Percentiles rank a stretch among this genome's conserved stretches.
Evolutionary conservation across 2,329 filamentous ascomycete genomes (phyloP).

Genomic region (Kalaharituber pfeilii): DNA sequence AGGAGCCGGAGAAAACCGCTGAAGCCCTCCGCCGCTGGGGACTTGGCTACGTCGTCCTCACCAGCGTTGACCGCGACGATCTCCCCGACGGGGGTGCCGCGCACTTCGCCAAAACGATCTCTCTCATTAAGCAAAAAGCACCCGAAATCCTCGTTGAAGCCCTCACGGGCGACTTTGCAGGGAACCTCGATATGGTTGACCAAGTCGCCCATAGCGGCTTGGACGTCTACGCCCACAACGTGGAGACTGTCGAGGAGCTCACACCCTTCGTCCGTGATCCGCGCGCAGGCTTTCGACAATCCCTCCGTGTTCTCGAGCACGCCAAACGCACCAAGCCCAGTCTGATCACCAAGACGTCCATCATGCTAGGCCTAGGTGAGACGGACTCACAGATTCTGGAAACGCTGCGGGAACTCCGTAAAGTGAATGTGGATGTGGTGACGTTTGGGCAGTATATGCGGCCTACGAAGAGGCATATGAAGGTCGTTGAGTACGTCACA

Average conservation of each 20-base stretch:
- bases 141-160: conserved; percentile 64
- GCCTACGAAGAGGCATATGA: conserved; percentile 92
- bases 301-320: conserved; percentile 57
- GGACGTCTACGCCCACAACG: conserved; percentile 92
- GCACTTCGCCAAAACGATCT: conserved; percentile 87
- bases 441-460: conserved; percentile 99
- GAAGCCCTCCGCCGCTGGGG: conserved; percentile 89
- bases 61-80: conserved; percentile 85
- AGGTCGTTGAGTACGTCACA: conserved; percentile 87
- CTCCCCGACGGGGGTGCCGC: conserved; percentile 69
- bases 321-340: conserved; percentile 61
- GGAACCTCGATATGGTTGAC: conserved; percentile 71
- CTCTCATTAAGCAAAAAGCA: conserved; percentile 71
- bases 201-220: conserved; percentile 73
- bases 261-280: conserved; percentile 83
- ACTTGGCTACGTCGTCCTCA: conserved; percentile 86
- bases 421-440: conserved; percentile 73
- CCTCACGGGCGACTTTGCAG: conserved; percentile 71
- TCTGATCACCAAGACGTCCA: conserved; percentile 94
- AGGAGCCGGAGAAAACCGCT: conserved; percentile 92
- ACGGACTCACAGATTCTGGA: conserved; percentile 59
- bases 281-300: conserved; percentile 75
- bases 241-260: conserved; percentile 83
- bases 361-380: conserved; percentile 93
- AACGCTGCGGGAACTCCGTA: conserved; percentile 48